Conservation (phyloP, 352 stramenopile species). For the Globisporangium spiculum region DNA sequence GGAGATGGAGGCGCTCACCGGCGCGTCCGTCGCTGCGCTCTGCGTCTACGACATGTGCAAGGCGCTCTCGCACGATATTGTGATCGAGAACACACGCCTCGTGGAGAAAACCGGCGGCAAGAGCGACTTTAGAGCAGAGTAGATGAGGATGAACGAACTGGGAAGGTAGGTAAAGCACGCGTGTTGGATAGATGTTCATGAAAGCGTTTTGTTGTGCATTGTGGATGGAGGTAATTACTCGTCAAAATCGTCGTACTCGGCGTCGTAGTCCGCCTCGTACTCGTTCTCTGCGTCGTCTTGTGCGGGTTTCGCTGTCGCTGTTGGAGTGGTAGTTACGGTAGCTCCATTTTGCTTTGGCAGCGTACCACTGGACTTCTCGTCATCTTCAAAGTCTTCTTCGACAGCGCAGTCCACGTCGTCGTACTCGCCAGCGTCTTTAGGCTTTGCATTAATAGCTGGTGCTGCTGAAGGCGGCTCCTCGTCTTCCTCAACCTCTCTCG, state of each 20-base stretch:
- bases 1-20: slow-evolving; percentile 95
- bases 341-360: background rate
- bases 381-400: slow-evolving; percentile 47
- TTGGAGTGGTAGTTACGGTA: background rate
- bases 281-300: slow-evolving; percentile 25
- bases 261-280: slow-evolving; percentile 36
- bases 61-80: slow-evolving; percentile 89
- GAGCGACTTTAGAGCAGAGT: slow-evolving; percentile 45
- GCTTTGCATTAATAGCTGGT: slow-evolving; percentile 9
- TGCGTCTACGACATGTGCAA: slow-evolving; percentile 99
- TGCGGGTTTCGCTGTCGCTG: background rate
- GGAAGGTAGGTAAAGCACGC: background rate
- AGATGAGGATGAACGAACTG: background rate
- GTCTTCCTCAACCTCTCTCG: slow-evolving; percentile 37
- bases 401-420: slow-evolving; percentile 41
- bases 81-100: slow-evolving; percentile 90
- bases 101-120: slow-evolving; percentile 93
- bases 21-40: slow-evolving; percentile 91
- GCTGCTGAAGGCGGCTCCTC: slow-evolving; percentile 13
- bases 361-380: slow-evolving; percentile 13
- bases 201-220: background rate
- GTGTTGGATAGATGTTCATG: background rate
- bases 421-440: slow-evolving; percentile 5
- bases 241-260: slow-evolving; percentile 63
- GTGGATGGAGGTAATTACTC: slow-evolving; percentile 16